A percentile compares a stretch with the other conserved stretches of the same genome.
Conservation (phyloP, 2,329 filamentous ascomycete genomes). For the Trichophyton benhamiae region DNA sequence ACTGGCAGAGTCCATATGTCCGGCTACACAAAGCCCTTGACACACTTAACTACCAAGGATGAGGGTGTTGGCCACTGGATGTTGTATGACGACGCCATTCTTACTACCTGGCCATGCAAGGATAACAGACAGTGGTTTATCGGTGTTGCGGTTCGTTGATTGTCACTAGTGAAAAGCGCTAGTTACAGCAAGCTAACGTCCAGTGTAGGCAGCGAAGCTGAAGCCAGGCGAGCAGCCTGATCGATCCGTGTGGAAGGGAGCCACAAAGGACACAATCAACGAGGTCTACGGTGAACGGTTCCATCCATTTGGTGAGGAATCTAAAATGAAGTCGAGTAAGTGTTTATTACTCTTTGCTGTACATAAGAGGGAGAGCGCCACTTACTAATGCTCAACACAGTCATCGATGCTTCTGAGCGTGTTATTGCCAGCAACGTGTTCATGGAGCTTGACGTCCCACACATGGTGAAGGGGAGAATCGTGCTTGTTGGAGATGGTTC, state of each 20-base stretch:
- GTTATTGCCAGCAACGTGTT: conserved; percentile 9
- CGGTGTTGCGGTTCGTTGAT: conserved; percentile 4
- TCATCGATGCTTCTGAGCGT: conserved; percentile 8
- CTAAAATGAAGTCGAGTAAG: conserved; percentile 8
- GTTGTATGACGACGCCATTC: conserved; percentile 7
- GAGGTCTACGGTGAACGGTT: conserved; percentile 9
- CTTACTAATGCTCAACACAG: conserved; percentile 1
- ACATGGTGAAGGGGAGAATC: conserved; percentile 9
- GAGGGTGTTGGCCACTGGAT: conserved; percentile 7
- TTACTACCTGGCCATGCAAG: conserved; percentile 10
- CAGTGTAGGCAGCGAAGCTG: conserved; percentile 4
- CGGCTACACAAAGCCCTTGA: conserved; percentile 7
- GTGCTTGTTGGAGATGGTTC: conserved; percentile 7
- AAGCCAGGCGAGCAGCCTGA: conserved; percentile 8
- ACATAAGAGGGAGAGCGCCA: background rate
- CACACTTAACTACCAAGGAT: conserved; percentile 5
- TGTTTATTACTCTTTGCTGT: background rate
- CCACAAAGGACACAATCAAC: conserved; percentile 7
- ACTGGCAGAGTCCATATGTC: conserved; percentile 10
- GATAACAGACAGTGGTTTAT: conserved; percentile 10
- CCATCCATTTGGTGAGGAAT: conserved; percentile 8
- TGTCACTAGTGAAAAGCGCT: background rate
- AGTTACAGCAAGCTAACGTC: background rate
- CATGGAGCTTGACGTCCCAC: conserved; percentile 7
- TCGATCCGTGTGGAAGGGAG: conserved; percentile 8